Conservation (phyloP, 257 asterid species). For the Nicotiana knightiana region DNA sequence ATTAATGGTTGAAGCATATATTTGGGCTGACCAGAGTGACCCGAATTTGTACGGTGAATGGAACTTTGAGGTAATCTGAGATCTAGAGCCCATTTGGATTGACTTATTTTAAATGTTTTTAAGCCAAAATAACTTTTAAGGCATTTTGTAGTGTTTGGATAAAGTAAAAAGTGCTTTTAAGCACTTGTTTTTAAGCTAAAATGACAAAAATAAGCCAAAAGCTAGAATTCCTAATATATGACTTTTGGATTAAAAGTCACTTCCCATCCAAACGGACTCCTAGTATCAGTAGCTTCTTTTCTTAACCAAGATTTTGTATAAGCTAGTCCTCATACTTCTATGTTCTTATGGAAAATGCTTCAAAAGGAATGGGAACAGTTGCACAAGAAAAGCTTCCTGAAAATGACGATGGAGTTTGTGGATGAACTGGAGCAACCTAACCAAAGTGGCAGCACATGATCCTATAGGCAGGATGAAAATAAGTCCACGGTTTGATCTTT, state of each 20-base stretch:
- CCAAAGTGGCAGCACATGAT: conserved; percentile 44
- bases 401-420: conserved; percentile 49
- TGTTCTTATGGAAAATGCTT: not conserved
- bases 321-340: not conserved
- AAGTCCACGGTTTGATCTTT: not conserved
- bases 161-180: no score
- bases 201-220: no score
- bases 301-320: not conserved
- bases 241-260: no score
- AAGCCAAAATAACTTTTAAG: no score
- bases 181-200: no score
- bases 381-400: conserved; percentile 56
- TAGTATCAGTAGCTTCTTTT: not conserved
- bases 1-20: conserved; percentile 45
- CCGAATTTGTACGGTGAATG: conserved; percentile 65
- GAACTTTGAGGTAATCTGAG: conserved; percentile 55
- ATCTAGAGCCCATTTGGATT: not conserved
- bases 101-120: no score
- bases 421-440: conserved; percentile 48
- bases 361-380: conserved; percentile 61
- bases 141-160: no score
- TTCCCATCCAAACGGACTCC: no score
- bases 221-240: no score
- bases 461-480: conserved; percentile 22
- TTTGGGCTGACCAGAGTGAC: conserved; percentile 62